Evolutionary conservation across 495 filamentous ascomycete genomes (phyloP), one percentile per base, ranked within the genome.

Genomic region (Trypethelium eluteriae): DNA sequence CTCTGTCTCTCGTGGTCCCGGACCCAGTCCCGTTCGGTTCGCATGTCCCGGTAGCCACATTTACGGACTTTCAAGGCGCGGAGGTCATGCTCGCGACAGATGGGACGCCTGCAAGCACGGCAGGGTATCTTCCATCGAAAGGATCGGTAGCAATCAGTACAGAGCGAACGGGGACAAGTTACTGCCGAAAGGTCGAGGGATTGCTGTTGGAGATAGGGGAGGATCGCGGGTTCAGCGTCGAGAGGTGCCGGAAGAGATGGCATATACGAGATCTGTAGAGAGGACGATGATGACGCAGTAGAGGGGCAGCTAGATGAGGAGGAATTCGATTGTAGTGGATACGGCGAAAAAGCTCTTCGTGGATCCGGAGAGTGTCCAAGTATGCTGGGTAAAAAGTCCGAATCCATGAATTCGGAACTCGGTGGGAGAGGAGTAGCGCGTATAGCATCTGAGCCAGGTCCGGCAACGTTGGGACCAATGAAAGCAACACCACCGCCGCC

Each of bases 11-110:
- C 49, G 61, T 49, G 50, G 38, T 68, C 59, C 18, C 69, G 74
- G 0, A 70, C 72, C 59, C 70, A 72, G 63, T 75, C 71, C 12
- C 72, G 69, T 68, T 87, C 84, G 38, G 80, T 73, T n/a, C 78
- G 74, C 57, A 87, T 79, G 59, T 85, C 83, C 65, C 80, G 75
- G 67, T 81, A 87, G 16, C 84, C 84, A 67, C 84, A 87, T 25
- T 85, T 84, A 35, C 84, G 76, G 64, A 85, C 72, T n/a, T 82
- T 81, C 12, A 87, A 75, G 39, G 79, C 84, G 38, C 83, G 79
- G n/a, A 87, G 79, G 71, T 87, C 84, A 70, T 87, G 84, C 67
- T 86, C 84, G 66, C 84, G 85, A 73, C 84, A 87, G 38, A 87
- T 71, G 12, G 82, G 79, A 68, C 81, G 81, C 34, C 81, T 82